Evolutionary conservation across 2,329 filamentous ascomycete genomes (phyloP), one percentile per base, ranked within the genome.

Genomic region (Fusarium agapanthi): DNA sequence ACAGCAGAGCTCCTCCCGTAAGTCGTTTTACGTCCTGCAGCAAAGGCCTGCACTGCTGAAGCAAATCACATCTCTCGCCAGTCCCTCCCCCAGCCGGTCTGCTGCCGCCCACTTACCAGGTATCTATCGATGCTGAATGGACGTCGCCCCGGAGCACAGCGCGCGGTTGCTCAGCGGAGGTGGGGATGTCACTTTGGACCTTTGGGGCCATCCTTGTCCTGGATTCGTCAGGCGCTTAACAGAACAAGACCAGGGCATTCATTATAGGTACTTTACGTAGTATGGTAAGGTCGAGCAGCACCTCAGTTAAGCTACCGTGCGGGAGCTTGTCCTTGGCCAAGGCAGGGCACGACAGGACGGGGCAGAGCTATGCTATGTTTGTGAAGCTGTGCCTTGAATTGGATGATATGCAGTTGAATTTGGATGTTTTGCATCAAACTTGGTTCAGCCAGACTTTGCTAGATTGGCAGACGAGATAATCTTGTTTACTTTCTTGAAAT

Each of bases 131-230:
- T 67, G 69, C 70, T 77, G 73, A 77, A 67, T 77, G 75, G 75
- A 68, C 56, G 69, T 75, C 64, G 69, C 67, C 73, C 73, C 56
- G 67, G 69, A 56, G 68, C 32, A 38, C 61, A 48, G 69, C 65
- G 64, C 65, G 76, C 71, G 74, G 76, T 77, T 77, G 76, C 76
- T 77, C 71, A 75, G 76, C 61, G 73, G 71, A 77, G 74, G 76
- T 77, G 76, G 76, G 45, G 75, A 74, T 61, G 58, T 71, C 69
- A 68, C 70, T 69, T 68, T 76, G 66, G 70, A 65, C 43, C 50
- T 51, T 47, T 61, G 37, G 72, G 65, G 72, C 56, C 66, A 76
- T 71, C 61, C 63, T 57, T 66, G 65, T 35, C 56, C 64, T 68
- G 43, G 50, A 35, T 71, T 48, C 74, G 66, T 63, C 59, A 61